Evolutionary conservation across 352 stramenopile genomes (phyloP), one percentile per base, ranked within the genome.

Genomic region (Thalassiosira tumida): DNA sequence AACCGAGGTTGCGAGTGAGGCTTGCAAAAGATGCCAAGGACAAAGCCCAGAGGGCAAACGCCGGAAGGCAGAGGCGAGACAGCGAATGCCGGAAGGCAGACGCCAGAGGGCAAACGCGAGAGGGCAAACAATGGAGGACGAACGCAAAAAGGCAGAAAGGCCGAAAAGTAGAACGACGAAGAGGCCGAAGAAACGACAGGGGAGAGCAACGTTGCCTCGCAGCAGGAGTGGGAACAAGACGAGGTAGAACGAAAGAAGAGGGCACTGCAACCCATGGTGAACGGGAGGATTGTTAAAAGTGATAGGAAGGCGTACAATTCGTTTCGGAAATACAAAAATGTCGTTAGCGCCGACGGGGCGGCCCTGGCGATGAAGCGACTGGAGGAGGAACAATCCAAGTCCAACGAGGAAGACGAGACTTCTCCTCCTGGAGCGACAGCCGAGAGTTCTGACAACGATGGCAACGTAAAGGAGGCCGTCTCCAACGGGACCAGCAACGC

Each of bases 291-390:
- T 10, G 29, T 86, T 41, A 62, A 51, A 31, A 84, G 64, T 13
- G 70, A 29, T 14, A 70, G 73, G 62, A 87, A 93, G 40, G 50
- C 84, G 13, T 97, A 96, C 84, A 96, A 96, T 81, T 96, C 93
- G 2, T 97, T 96, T 86, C 75, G 92, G 47, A 95, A 93, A 47
- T 96, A 97, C 85, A 38, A 74, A 1, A 64, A 95, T 76, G 65
- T 97, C 1, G 86, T 96, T 40, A 95, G 77, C 59, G 38, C 77
- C 26, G 47, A 54, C 43, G 83, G 94, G 81, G 88, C 91, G 62
- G 76, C 69, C 37, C 35, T 67, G 31, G 79, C 83, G 37, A 10
- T 83, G 1, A 80, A 37, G 74, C 64, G 17, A 43, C 84, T 65
- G 21, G 54, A 51, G n/a, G 67, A 75, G 41, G 47, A 72, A 72